Evolutionary conservation across 1,139 yeast genomes (phyloP).

Genomic region (Ogataea hybrid): DNA sequence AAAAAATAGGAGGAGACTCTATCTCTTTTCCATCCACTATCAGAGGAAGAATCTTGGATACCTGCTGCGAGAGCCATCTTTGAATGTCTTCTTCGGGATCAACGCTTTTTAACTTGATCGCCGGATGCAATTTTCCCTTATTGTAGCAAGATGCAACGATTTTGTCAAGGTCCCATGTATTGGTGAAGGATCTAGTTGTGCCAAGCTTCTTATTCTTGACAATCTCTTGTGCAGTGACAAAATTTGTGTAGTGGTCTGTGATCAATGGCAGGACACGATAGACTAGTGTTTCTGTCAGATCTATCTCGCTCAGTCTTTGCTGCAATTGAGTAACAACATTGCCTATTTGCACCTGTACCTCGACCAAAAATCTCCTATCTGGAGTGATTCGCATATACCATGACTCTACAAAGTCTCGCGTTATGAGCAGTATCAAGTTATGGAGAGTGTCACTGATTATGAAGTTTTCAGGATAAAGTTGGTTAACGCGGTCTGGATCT

Average conservation of each 20-base stretch:
- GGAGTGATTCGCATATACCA: slow-evolving; percentile 62
- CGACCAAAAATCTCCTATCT: slow-evolving; percentile 51
- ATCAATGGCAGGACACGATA: slow-evolving; percentile 60
- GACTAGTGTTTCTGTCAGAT: slow-evolving; percentile 58
- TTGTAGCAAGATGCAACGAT: slow-evolving; percentile 61
- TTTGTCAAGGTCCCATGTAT: slow-evolving; percentile 48
- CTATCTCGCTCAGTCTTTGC: slow-evolving; percentile 42
- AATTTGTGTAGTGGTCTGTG: slow-evolving; percentile 61
- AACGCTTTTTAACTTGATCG: slow-evolving; percentile 46
- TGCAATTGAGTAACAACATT: slow-evolving; percentile 42
- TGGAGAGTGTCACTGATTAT: slow-evolving; percentile 53
- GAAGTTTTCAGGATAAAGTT: slow-evolving; percentile 50
- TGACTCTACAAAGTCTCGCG: slow-evolving; percentile 57
- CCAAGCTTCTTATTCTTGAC: slow-evolving; percentile 31
- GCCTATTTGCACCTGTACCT: slow-evolving; percentile 49
- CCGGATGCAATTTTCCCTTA: slow-evolving; percentile 59
- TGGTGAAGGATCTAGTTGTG: slow-evolving; percentile 32
- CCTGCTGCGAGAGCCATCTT: slow-evolving; percentile 45
- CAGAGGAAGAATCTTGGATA: slow-evolving; percentile 47
- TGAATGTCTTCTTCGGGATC: slow-evolving; percentile 49
- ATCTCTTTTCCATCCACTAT: slow-evolving; percentile 52
- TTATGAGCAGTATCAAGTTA: slow-evolving; percentile 48
- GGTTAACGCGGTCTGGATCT: slow-evolving; percentile 25
- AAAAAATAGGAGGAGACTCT: slow-evolving; percentile 45
- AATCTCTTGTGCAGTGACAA: slow-evolving; percentile 50